These are phyloP conservation scores for Cryoendolithus antarcticus DNA, from an alignment of 2,329 filamentous ascomycete species.

Conservation along the genomic window DNA sequence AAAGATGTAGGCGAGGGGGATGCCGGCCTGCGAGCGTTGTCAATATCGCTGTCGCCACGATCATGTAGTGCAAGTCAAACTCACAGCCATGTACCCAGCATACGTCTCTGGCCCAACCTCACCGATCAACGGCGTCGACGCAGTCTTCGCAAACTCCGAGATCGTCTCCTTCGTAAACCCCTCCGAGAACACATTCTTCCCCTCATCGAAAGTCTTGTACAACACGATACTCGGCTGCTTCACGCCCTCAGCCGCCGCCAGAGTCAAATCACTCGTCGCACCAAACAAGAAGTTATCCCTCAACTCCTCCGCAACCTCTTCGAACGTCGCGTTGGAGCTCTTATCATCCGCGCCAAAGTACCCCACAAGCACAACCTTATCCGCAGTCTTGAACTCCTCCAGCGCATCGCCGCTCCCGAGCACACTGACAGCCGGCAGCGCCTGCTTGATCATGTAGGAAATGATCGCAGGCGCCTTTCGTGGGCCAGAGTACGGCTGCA, in stretches of 20 bases:
- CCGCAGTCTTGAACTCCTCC: constrained; percentile 92
- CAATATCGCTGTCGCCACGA: background rate
- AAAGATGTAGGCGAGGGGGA: constrained; percentile 96
- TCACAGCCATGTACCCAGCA: constrained; percentile 74
- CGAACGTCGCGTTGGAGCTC: constrained; percentile 76
- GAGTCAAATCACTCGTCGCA: constrained; percentile 64
- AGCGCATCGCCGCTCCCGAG: constrained; percentile 64
- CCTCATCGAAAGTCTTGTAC: constrained; percentile 97
- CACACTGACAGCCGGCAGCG: constrained; percentile 77
- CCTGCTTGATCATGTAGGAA: constrained; percentile 97
- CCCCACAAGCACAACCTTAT: constrained; percentile 89
- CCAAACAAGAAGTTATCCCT: constrained; percentile 91
- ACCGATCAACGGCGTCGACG: constrained; percentile 80
- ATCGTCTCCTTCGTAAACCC: constrained; percentile 74
- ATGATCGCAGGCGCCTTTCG: constrained; percentile 69
- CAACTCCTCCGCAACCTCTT: constrained; percentile 58
- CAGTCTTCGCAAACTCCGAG: constrained; percentile 67
- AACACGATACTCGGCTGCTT: constrained; percentile 77
- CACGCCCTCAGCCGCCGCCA: constrained; percentile 85
- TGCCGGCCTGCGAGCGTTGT: constrained; percentile 45
- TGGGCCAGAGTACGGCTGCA: constrained; percentile 74
- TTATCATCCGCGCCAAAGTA: constrained; percentile 75
- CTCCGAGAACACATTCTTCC: constrained; percentile 72
- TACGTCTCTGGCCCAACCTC: constrained; percentile 98
- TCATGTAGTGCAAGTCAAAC: constrained; percentile 14